Base-by-base conservation (phyloP, 2,329 filamentous ascomycete genomes). In the Aspergillus awamori region DNA sequence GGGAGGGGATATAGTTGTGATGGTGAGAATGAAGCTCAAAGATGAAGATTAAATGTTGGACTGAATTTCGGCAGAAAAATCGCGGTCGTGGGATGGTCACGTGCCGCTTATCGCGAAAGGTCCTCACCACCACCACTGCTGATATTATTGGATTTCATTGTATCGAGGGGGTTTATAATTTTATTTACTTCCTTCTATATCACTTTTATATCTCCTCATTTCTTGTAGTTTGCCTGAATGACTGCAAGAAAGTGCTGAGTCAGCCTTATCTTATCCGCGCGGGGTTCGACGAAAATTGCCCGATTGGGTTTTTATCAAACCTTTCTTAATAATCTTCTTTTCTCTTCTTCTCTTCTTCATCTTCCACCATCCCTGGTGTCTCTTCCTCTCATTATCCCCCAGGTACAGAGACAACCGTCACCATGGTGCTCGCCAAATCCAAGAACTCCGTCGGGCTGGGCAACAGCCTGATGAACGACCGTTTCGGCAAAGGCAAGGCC, bases 391-490 rank as follows among this genome's bases (percentile, higher is more conserved):
- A 13, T 11, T 45, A n/a, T 8, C 15, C 26, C 20, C 38, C 49
- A 59, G 47, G 48, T 53, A n/a, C 28, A 57, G 24, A 39, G 28
- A 54, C 26, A 57, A 53, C 59, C 63, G 67, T 63, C 76, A 82
- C 67, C 45, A 91, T 91, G 89, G 87, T 89, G 71, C 80, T 91
- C 72, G 88, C 95, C 78, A 99, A 98, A 82, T 97, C 93, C 67
- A 98, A 97, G 79, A 96, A 93, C 80, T 86, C 88, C 72, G 92
- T 97, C 72, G 95, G 95, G 77, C 88, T 99, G 81, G 95, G 95
- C 76, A 97, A 97, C 82, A 88, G 90, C 81, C 87, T 99, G 76
- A 99, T 99, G 95, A 98, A 98, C 77, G 95, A 98, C 81, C 90
- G 94, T 61, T 97, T 98, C 78, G 92, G 93, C 74, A 96, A 95